Base-by-base conservation (phyloP, 2,329 filamentous ascomycete species). In the Xylaria sp. region DNA sequence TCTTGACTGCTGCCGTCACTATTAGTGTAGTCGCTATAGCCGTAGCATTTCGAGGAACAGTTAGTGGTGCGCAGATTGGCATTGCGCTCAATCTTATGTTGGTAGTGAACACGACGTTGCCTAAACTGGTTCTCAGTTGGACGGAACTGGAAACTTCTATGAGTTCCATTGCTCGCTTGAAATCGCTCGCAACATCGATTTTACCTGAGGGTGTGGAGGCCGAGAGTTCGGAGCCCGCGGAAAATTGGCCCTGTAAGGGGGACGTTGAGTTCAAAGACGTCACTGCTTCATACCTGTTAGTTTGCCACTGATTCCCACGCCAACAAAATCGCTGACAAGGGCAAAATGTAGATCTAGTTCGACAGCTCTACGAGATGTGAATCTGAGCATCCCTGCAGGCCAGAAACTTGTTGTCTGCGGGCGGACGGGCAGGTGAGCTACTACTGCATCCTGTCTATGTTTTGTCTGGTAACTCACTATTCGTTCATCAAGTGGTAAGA, bases 341-440 rank as follows among this genome's bases (percentile, higher is more conserved):
- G n/a, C 15, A 25, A 39, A 25, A 10, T 7, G 48, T 13, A 73
- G 73, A 18, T 13, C 66, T 1, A 66, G 76, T 6, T 66, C 67
- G 20, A 52, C 23, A 8, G 50, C 25, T 52, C 50, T 52, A 52
- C 50, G 25, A 12, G 13, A n/a, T 10, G 46, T 48, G 0, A 74
- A 46, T 6, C 59, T 82, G 12, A 63, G 54, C 2, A 73, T 82
- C 44, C 25, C 73, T 48, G 73, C 84, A 0, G 86, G 86, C 8
- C 80, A 86, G 72, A 83, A 84, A 72, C 76, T 86, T n/a, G 79
- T 84, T 2, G 80, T 89, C 5, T 87, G 84, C 52, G 87, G 87
- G 1, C 81, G 87, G 1, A 89, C 84, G 28, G 86, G 84, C 68
- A 84, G 81, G 82, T 81, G 74, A 74, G 77, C 15, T 23, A 20